Evolutionary conservation across 257 asterid genomes (phyloP).

Genomic region (Nyctanthes arbortristis): DNA sequence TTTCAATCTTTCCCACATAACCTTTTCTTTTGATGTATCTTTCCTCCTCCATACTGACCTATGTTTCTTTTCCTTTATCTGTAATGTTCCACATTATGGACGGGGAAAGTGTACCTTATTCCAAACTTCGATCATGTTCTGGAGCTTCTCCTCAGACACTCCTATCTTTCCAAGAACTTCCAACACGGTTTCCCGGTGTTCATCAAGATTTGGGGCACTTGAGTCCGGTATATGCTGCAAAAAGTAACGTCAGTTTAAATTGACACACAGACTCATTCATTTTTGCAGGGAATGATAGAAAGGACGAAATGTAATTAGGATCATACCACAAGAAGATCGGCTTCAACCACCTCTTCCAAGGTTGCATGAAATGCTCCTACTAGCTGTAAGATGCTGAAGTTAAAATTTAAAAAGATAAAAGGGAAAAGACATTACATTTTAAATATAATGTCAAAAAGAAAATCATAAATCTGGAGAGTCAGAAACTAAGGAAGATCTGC

Average conservation of each 20-base stretch:
- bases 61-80: slow-evolving; percentile 6
- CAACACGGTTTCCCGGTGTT: slow-evolving; percentile 76
- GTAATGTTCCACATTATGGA: background rate
- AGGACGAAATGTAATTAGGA: background rate
- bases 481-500: slow-evolving; percentile 16
- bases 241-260: background rate
- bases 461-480: slow-evolving; percentile 19
- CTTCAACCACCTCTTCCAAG: slow-evolving; percentile 94
- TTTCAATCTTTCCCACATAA: background rate
- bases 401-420: background rate
- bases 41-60: background rate
- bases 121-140: slow-evolving; percentile 96
- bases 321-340: slow-evolving; percentile 97
- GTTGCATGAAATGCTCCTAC: slow-evolving; percentile 98
- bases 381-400: slow-evolving; percentile 57
- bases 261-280: background rate
- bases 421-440: no score
- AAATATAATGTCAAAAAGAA: no score
- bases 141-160: slow-evolving; percentile 77
- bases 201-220: slow-evolving; percentile 71
- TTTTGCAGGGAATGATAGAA: slow-evolving; percentile 6
- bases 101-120: slow-evolving; percentile 58
- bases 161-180: slow-evolving; percentile 80
- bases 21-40: background rate
- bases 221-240: slow-evolving; percentile 96